Conservation (phyloP, 2,329 filamentous ascomycete species). For the Didymella keratinophila region DNA sequence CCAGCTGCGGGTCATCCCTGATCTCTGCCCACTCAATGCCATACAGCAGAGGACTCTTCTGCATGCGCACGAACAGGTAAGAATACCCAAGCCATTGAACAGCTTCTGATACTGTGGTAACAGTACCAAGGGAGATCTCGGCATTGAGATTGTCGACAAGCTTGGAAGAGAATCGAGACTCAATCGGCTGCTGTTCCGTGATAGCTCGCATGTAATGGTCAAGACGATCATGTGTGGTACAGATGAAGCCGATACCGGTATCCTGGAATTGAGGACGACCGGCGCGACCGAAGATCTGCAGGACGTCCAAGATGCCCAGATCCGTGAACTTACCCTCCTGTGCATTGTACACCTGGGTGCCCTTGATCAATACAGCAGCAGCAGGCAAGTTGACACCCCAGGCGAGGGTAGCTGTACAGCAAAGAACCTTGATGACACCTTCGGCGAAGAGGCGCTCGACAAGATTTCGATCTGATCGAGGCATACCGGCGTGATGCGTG, state of each 20-base stretch:
- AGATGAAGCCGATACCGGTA: constrained; percentile 97
- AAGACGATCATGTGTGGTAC: constrained; percentile 93
- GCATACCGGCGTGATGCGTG: constrained; percentile 96
- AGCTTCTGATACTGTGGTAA: constrained; percentile 91
- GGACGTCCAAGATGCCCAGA: constrained; percentile 91
- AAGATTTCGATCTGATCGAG: constrained; percentile 90
- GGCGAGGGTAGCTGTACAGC: constrained; percentile 95
- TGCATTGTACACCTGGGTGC: constrained; percentile 94
- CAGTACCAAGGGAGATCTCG: constrained; percentile 90
- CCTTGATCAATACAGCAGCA: constrained; percentile 96
- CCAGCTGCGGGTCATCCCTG: constrained; percentile 84
- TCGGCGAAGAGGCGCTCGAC: constrained; percentile 91
- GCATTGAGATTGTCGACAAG: constrained; percentile 97
- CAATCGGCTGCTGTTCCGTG: constrained; percentile 95
- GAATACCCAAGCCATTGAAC: constrained; percentile 98
- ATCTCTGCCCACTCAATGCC: constrained; percentile 96
- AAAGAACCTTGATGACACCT: constrained; percentile 94
- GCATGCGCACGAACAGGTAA: constrained; percentile 97
- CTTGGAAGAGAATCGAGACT: constrained; percentile 93
- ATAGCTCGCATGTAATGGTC: constrained; percentile 91
- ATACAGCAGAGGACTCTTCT: constrained; percentile 87
- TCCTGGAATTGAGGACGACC: constrained; percentile 98
- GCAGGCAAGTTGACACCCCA: constrained; percentile 99
- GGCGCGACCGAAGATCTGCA: constrained; percentile 98
- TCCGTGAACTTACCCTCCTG: constrained; percentile 97